Conservation (phyloP, 2,329 filamentous ascomycete genomes). For the Colletotrichum shisoi region DNA sequence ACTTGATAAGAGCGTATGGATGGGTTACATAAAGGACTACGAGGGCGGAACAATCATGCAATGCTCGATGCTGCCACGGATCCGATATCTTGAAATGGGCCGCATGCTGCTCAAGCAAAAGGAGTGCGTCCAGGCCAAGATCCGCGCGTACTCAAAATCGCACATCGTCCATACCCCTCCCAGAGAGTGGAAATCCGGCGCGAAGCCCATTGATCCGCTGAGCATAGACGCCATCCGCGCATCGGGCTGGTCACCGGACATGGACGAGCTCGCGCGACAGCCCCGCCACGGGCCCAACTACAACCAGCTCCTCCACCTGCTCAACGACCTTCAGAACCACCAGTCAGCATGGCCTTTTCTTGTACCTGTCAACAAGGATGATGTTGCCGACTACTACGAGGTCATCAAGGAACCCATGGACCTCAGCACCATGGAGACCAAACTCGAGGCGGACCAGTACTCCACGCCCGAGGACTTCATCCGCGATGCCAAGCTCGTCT, state of each 20-base stretch:
- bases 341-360: constrained; percentile 93
- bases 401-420: constrained; percentile 99
- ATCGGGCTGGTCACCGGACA: constrained; percentile 94
- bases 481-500: constrained; percentile 85
- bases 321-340: constrained; percentile 96
- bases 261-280: constrained; percentile 95
- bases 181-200: constrained; percentile 82
- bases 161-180: constrained; percentile 88
- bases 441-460: constrained; percentile 93
- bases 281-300: constrained; percentile 96
- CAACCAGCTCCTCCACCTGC: constrained; percentile 88
- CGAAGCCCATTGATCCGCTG: constrained; percentile 80
- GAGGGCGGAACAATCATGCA: constrained; percentile 99
- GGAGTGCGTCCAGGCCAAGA: constrained; percentile 93
- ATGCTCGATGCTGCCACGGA: constrained; percentile 93
- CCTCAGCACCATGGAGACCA: constrained; percentile 91
- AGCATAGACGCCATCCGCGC: constrained; percentile 87
- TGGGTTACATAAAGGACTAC: constrained; percentile 99
- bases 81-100: constrained; percentile 90
- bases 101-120: constrained; percentile 98
- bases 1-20: constrained; percentile 88
- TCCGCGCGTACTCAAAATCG: constrained; percentile 86
- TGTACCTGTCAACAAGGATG: constrained; percentile 90
- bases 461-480: constrained; percentile 91
- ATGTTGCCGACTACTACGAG: constrained; percentile 98